A percentile compares a stretch with the other conserved stretches of the same genome.
Evolutionary conservation across 139 green algal genomes (phyloP).

Genomic region (Zygnema cylindricum): DNA sequence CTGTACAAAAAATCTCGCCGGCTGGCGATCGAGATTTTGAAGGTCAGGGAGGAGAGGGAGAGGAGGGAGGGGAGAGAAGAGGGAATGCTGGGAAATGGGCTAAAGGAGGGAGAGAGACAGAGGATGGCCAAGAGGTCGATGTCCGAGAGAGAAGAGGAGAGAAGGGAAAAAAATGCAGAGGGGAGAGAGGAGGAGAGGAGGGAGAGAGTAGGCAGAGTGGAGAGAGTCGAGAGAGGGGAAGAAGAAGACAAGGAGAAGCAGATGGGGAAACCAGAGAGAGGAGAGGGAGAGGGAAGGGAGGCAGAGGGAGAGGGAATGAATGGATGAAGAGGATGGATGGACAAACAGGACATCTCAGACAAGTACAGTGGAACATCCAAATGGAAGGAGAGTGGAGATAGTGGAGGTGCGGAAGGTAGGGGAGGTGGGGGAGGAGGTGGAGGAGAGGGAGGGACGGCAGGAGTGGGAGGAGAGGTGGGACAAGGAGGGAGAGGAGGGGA

Average conservation of each 20-base stretch:
- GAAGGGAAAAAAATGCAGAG: slow-evolving; percentile 11
- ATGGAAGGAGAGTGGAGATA: neutral
- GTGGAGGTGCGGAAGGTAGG: neutral
- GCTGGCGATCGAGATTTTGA: neutral
- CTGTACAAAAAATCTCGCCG: neutral
- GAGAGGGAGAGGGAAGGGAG: neutral
- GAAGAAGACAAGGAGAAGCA: slow-evolving; percentile 1
- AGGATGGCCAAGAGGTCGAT: neutral
- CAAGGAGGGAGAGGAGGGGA: slow-evolving; percentile 11
- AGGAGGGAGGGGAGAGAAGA: slow-evolving; percentile 4
- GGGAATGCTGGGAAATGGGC: neutral
- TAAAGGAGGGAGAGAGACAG: neutral
- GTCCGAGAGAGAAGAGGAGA: neutral
- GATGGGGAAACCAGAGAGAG: neutral
- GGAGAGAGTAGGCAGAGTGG: neutral
- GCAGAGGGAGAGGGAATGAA: neutral
- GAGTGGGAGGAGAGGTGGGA: slow-evolving; percentile 10
- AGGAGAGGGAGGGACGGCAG: neutral
- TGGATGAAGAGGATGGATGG: neutral
- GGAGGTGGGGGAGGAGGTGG: neutral
- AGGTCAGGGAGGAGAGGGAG: neutral
- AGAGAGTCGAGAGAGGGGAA: neutral
- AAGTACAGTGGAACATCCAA: neutral
- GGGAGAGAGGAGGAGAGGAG: neutral
- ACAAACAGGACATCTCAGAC: neutral